Percentiles rank a stretch among this genome's conserved stretches.
Evolutionary conservation across 2,329 filamentous ascomycete genomes (phyloP).

Genomic region (Penicillium frequentans): DNA sequence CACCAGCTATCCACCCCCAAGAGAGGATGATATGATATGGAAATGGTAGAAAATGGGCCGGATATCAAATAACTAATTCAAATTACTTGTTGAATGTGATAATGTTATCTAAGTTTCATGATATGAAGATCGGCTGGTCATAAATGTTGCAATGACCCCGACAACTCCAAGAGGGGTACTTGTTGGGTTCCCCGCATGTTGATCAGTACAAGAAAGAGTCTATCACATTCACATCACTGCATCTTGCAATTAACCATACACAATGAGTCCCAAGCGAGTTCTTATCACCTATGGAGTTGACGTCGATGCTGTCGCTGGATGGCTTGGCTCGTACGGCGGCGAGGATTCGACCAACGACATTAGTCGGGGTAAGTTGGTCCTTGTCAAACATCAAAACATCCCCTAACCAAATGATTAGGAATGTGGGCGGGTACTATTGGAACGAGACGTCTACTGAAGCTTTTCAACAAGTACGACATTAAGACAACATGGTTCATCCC

Average conservation of each 20-base stretch:
- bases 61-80: background rate
- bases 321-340: constrained; percentile 36
- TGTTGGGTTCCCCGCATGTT: constrained; percentile 15
- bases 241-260: background rate
- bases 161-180: constrained; percentile 5
- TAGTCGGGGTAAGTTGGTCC: constrained; percentile 24
- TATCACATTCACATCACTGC: background rate
- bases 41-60: no score
- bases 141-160: constrained; percentile 2
- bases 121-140: background rate
- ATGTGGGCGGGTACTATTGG: constrained; percentile 69
- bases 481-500: constrained; percentile 68
- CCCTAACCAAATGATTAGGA: constrained; percentile 35
- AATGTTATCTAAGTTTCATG: background rate
- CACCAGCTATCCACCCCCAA: background rate
- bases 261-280: constrained; percentile 27
- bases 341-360: constrained; percentile 35
- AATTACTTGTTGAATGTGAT: background rate
- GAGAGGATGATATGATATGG: background rate
- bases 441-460: constrained; percentile 63
- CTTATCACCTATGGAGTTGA: constrained; percentile 33
- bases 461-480: constrained; percentile 71
- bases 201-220: constrained; percentile 3
- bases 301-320: constrained; percentile 35
- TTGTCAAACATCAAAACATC: background rate